Evolutionary conservation across 805 yeast genomes (phyloP), one percentile per base, ranked within the genome.

Genomic region (Sporopachydermia quercuum): DNA sequence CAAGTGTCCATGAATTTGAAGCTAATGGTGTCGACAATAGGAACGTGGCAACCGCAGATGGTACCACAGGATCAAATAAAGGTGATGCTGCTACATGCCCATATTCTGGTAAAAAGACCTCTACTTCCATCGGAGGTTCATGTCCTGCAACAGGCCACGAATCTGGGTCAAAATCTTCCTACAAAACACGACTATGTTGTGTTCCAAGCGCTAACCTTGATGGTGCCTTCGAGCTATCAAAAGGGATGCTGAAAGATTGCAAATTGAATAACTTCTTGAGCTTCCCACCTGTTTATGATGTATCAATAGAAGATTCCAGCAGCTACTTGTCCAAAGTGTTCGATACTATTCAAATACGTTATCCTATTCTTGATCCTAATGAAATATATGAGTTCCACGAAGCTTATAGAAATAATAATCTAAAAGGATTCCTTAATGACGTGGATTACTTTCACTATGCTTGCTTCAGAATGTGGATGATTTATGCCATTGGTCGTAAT

Each of bases 381-480:
- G 77, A 70, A 40, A 65, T 73, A 16, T 57, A 65, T 34, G 57
- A 58, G 18, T 72, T 73, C 45, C 74, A 71, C 52, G 63, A 63
- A 42, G 65, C 66, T 17, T 73, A 68, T 43, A 66, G 64, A 35
- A 49, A 53, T n/a, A 54, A 56, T 30, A 53, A 54, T 38, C 43
- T 53, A 17, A 43, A 55, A 6, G 58, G 60, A 16, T 51, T 53
- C 41, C 54, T 60, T 49, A 62, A 61, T 42, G 54, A 63, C 40
- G 59, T 57, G 15, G 63, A 65, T 40, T 60, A 63, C 30, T 71
- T 66, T 51, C 73, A 72, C 48, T 72, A 68, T 46, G 58, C 62
- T 19, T 71, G 74, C 48, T 68, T 76, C 27, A 59, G 78, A 46
- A 65, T 71, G 68, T 72, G 73, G 70, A 48, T 74, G 42, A 62